Percentiles rank a stretch among this genome's conserved stretches.
Conservation (phyloP, 495 filamentous ascomycete genomes). For the Xylaria acuta region DNA sequence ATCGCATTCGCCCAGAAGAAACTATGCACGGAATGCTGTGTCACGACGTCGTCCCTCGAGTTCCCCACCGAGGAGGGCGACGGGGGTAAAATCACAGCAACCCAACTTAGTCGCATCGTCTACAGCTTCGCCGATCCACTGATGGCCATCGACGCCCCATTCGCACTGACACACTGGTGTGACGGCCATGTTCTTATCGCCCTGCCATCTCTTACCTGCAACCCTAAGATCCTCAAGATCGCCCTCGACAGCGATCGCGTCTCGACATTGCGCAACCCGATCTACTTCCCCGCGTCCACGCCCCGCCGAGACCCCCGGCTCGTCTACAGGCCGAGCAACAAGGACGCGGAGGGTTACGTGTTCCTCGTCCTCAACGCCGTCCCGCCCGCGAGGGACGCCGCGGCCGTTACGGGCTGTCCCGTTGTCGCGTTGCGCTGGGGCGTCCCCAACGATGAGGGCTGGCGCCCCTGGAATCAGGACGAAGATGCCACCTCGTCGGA, state of each 20-base stretch:
- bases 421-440: slow-evolving; percentile 8
- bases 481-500: not conserved
- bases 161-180: slow-evolving; percentile 14
- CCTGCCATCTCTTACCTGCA: slow-evolving; percentile 13
- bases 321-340: slow-evolving; percentile 3
- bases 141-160: not conserved
- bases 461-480: slow-evolving; percentile 14
- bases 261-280: slow-evolving; percentile 6
- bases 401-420: not conserved
- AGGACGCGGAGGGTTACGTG: slow-evolving; percentile 7
- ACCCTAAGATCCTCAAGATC: slow-evolving; percentile 19
- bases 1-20: not conserved
- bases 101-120: not conserved
- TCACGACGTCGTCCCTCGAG: not conserved
- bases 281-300: slow-evolving; percentile 19
- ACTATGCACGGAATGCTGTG: not conserved
- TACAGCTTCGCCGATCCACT: slow-evolving; percentile 6
- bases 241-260: not conserved
- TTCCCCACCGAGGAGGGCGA: not conserved
- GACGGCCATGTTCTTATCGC: not conserved
- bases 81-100: not conserved
- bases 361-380: slow-evolving; percentile 17
- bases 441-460: not conserved
- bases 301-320: slow-evolving; percentile 11
- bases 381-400: not conserved